Evolutionary conservation across 345 rosid species (phyloP), one percentile per base, ranked within the genome.

Genomic region (Reutealis trisperma): DNA sequence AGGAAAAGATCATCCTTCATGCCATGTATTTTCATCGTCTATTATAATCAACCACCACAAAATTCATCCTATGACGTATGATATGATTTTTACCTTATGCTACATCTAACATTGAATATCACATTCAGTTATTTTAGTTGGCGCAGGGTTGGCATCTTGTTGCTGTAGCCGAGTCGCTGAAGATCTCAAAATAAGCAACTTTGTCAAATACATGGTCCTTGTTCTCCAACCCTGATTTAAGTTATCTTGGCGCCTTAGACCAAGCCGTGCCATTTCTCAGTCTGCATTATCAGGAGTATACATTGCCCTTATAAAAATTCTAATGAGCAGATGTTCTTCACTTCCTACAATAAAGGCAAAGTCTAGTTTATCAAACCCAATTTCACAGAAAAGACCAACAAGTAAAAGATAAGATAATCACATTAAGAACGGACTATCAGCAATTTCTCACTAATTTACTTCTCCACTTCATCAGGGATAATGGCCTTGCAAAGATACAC

Each of bases 401-500:
- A 5, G n/a, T 2, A 19, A 61, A 24, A 41, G 25, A 65, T 66
- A n/a, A 8, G 49, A 71, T 18, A 6, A 30, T 61, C 34, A 11
- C 65, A 41, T 30, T 21, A 59, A 45, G 37, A 41, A 75, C 22
- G 72, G 72, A 62, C 42, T 57, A 13, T 58, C 14, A 5, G 55
- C 11, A 11, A 60, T 27, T 41, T 65, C 16, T 63, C 24, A 47
- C 57, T 65, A 37, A 47, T 65, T 84, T 82, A 94, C 76, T 89
- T 82, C 77, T 91, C 92, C 72, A 93, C 81, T 65, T 84, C 96
- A 14, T 81, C 77, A 5, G 93, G 88, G 75, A 87, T 77, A 49
- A 66, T 18, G 9, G 93, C 92, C 70, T 87, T 85, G 82, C 92
- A 91, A 14, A 84, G 82, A 83, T 94, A 96, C 77, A 96, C 97